A percentile compares a stretch with the other conserved stretches of the same genome.
Evolutionary conservation across 352 stramenopile genomes (phyloP).

Genomic region (Phytopythium litorale): DNA sequence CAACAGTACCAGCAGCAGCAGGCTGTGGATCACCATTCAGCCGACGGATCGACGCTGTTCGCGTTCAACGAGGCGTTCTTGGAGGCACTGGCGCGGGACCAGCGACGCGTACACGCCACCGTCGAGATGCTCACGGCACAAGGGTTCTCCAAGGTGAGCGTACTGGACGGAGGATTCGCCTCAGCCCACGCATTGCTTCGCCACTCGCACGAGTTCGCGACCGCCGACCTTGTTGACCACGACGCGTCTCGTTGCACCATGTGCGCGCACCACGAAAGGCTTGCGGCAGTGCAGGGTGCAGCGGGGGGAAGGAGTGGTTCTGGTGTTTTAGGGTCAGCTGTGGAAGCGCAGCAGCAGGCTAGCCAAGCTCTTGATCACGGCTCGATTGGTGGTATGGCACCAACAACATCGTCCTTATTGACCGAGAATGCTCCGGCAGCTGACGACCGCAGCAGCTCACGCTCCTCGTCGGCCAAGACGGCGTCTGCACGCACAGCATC

Average conservation of each 20-base stretch:
- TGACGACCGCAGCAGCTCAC: conserved; percentile 2
- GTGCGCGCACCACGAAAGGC: conserved; percentile 51
- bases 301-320: neutral
- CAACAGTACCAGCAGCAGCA: conserved; percentile 23
- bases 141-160: conserved; percentile 70
- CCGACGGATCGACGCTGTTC: conserved; percentile 25
- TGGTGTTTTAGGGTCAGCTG: neutral
- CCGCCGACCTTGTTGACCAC: conserved; percentile 74
- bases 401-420: neutral
- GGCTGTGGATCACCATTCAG: neutral
- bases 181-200: conserved; percentile 51
- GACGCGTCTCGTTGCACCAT: conserved; percentile 55
- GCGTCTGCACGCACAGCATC: neutral
- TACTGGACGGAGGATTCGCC: conserved; percentile 69
- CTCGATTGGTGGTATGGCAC: neutral
- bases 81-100: conserved; percentile 61
- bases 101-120: conserved; percentile 59
- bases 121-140: conserved; percentile 72
- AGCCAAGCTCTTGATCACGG: neutral
- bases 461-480: neutral
- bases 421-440: neutral
- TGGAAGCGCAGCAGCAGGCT: neutral
- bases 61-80: conserved; percentile 52
- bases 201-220: conserved; percentile 44
- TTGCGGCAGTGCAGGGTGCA: conserved; percentile 1